Evolutionary conservation across 2,329 filamentous ascomycete genomes (phyloP).

Genomic region (Alternaria gaisen): DNA sequence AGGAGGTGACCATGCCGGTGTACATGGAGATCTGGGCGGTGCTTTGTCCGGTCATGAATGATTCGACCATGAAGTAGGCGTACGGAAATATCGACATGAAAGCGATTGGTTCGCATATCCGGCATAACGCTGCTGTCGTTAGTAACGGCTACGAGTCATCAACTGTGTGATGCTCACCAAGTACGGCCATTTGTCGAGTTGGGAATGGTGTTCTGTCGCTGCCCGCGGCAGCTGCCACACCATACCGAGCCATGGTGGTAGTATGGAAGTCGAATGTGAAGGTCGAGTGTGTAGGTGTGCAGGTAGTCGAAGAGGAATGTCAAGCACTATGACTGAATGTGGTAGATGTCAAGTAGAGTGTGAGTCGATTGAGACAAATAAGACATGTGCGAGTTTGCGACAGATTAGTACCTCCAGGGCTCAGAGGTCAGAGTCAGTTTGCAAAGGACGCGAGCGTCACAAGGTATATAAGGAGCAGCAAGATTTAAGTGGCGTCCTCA

Average conservation of each 20-base stretch:
- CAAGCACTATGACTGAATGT: slow-evolving; percentile 19
- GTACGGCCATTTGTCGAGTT: slow-evolving; percentile 64
- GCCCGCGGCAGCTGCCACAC: slow-evolving; percentile 37
- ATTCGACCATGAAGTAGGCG: slow-evolving; percentile 96
- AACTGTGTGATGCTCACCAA: slow-evolving; percentile 54
- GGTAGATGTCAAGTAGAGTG: slow-evolving; percentile 14
- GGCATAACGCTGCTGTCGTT: slow-evolving; percentile 74
- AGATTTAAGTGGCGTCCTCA: slow-evolving; percentile 53
- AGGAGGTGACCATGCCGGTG: slow-evolving; percentile 93
- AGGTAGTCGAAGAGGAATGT: slow-evolving; percentile 10
- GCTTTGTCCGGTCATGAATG: slow-evolving; percentile 84
- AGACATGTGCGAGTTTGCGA: slow-evolving; percentile 45
- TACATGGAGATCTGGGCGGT: slow-evolving; percentile 86
- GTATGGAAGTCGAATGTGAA: slow-evolving; percentile 11
- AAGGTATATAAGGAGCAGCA: slow-evolving; percentile 50
- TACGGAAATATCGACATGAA: slow-evolving; percentile 99
- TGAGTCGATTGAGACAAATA: slow-evolving; percentile 27
- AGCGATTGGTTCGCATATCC: slow-evolving; percentile 97
- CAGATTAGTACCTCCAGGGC: slow-evolving; percentile 35
- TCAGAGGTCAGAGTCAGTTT: slow-evolving; percentile 38
- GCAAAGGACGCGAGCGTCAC: slow-evolving; percentile 46
- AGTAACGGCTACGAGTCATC: slow-evolving; percentile 1
- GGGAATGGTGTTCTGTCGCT: slow-evolving; percentile 61
- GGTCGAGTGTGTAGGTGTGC: not conserved
- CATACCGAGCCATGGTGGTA: slow-evolving; percentile 42